Percentiles rank a stretch among this genome's conserved stretches.
Conservation (phyloP, 2,329 filamentous ascomycete species). For the Nemania sp. region DNA sequence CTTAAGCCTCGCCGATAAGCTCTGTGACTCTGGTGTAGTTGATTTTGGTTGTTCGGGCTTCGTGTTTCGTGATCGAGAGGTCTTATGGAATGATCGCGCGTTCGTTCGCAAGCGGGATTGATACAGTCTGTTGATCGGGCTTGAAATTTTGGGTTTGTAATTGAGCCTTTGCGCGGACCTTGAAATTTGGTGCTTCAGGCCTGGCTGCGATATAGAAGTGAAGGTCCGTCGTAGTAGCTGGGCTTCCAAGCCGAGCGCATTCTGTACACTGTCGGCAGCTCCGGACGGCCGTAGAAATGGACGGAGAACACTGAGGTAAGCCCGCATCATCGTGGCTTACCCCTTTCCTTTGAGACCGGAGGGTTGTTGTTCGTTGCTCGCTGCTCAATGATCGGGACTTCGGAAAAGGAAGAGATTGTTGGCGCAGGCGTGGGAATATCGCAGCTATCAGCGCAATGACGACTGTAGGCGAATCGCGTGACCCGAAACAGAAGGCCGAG, state of each 20-base stretch:
- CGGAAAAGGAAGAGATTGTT: not conserved
- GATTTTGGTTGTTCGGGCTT: conserved; percentile 30
- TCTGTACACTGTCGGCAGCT: conserved; percentile 21
- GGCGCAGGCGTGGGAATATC: not conserved
- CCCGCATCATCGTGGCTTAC: conserved; percentile 21
- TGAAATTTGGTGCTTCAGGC: conserved; percentile 12
- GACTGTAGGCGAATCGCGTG: conserved; percentile 9
- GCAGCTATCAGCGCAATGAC: conserved; percentile 1
- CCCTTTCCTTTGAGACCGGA: no score
- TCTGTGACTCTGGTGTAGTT: conserved; percentile 36
- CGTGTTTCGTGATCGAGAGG: conserved; percentile 31
- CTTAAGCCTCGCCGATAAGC: conserved; percentile 72
- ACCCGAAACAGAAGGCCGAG: no score
- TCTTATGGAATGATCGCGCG: conserved; percentile 34
- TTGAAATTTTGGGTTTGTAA: conserved; percentile 23
- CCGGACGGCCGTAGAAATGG: conserved; percentile 20
- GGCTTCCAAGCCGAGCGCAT: conserved; percentile 24
- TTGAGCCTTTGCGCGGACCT: conserved; percentile 10
- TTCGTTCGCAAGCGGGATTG: conserved; percentile 25
- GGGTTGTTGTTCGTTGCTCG: no score
- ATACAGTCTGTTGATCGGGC: conserved; percentile 14
- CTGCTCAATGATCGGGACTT: no score
- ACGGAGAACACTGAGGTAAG: conserved; percentile 21
- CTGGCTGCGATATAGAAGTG: conserved; percentile 22
- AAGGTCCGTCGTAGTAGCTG: conserved; percentile 27